phyloP scores from a whole-genome alignment of 179 eudicot genomes.

The Beta macrorhiza region DNA sequence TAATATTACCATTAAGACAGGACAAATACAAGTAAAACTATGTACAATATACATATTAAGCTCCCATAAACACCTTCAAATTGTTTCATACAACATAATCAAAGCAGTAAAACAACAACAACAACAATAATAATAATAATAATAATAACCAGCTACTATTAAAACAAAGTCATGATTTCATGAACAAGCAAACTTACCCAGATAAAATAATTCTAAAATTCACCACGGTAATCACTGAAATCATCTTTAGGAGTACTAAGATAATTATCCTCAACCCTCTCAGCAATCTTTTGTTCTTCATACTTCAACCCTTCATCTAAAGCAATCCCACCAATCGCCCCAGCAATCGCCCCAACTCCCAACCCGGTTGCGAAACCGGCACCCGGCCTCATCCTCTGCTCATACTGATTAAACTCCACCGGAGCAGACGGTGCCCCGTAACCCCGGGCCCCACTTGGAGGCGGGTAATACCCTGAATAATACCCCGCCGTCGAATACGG shows the following conservation, averaged over 20 bases:
- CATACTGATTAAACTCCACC: constrained; percentile 40
- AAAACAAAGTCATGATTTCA: constrained; percentile 7
- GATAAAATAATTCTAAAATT: constrained; percentile 20
- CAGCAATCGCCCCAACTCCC: constrained; percentile 55
- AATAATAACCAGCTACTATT: neutral
- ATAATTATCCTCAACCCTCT: constrained; percentile 47
- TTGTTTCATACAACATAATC: constrained; percentile 2
- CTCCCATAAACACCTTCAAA: constrained; percentile 12
- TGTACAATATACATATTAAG: constrained; percentile 22
- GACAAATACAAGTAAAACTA: neutral
- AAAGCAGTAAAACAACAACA: constrained; percentile 16
- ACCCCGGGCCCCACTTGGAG: constrained; percentile 17
- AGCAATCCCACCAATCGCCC: constrained; percentile 55
- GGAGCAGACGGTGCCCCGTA: constrained; percentile 70
- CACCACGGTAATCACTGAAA: constrained; percentile 53
- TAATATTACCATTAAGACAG: neutral
- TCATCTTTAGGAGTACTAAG: constrained; percentile 37
- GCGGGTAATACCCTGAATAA: constrained; percentile 42
- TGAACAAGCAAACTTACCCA: constrained; percentile 25
- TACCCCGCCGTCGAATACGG: constrained; percentile 45
- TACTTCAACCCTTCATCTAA: constrained; percentile 57
- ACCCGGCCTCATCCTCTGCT: constrained; percentile 33
- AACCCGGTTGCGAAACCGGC: constrained; percentile 38
- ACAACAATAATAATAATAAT: too few species aligned
- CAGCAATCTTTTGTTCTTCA: constrained; percentile 47